Percentiles rank a stretch among this genome's conserved stretches.
phyloP scores from a whole-genome alignment of 495 filamentous ascomycete species.

The Trichodelitschia bisporula region DNA sequence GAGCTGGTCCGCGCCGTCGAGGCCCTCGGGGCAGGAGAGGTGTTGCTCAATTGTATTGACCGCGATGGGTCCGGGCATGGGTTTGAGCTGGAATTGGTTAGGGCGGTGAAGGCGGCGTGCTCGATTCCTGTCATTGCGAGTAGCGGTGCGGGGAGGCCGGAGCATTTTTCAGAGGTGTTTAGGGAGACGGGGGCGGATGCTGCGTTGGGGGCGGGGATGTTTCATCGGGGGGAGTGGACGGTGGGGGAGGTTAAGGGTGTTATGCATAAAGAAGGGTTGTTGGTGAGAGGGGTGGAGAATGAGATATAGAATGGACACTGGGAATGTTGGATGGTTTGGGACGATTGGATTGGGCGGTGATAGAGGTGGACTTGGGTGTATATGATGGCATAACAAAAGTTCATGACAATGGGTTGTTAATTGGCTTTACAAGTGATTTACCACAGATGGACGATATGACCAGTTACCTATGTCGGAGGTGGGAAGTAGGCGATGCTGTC shows the following conservation, averaged over 20 bases:
- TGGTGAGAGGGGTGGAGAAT: conserved; percentile 51
- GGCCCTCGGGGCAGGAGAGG: conserved; percentile 87
- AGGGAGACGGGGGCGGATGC: conserved; percentile 66
- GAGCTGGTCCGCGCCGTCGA: conserved; percentile 77
- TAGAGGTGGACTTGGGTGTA: no score
- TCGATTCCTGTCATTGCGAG: conserved; percentile 90
- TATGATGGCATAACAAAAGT: no score
- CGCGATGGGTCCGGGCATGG: conserved; percentile 87
- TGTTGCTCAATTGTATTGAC: conserved; percentile 91
- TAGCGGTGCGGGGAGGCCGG: conserved; percentile 74
- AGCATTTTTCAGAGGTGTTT: conserved; percentile 83
- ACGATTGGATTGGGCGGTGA: no score
- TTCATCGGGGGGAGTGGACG: conserved; percentile 86
- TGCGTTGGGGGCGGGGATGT: conserved; percentile 89
- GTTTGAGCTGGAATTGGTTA: conserved; percentile 82
- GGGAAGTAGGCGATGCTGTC: no score
- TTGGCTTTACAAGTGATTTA: no score
- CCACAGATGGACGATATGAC: no score
- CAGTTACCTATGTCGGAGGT: no score
- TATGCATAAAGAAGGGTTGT: conserved; percentile 38
- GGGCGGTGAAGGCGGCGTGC: conserved; percentile 57
- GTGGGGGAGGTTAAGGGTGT: conserved; percentile 84
- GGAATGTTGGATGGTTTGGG: no score
- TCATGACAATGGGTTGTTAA: no score
- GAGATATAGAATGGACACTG: conserved; percentile 9